Percentiles rank a stretch among this genome's conserved stretches.
These are phyloP conservation scores for Picochlorum sp. DNA, from an alignment of 139 green algal genomes.

Conservation along the genomic window DNA sequence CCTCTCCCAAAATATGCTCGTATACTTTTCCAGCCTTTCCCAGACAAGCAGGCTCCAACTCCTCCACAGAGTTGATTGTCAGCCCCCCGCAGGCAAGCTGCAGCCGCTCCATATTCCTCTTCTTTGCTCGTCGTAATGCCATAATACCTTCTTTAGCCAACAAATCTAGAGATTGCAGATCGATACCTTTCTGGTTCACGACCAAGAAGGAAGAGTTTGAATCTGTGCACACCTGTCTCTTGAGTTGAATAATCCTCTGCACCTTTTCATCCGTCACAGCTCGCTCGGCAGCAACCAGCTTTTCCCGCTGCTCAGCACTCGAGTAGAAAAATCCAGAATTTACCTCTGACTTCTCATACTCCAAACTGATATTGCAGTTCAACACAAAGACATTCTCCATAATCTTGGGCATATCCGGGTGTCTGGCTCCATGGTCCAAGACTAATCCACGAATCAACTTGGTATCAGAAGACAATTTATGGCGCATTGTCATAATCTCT, in stretches of 20 bases:
- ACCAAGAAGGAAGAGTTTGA: conserved; percentile 84
- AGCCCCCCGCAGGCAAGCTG: conserved; percentile 83
- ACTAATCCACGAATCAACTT: conserved; percentile 87
- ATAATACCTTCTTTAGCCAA: conserved; percentile 92
- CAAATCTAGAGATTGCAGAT: conserved; percentile 93
- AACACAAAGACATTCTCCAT: conserved; percentile 88
- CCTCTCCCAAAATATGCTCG: conserved; percentile 96
- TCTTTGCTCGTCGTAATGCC: conserved; percentile 84
- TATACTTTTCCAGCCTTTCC: conserved; percentile 84
- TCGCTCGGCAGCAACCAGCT: conserved; percentile 90
- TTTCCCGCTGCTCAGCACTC: conserved; percentile 91
- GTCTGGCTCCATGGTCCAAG: conserved; percentile 90
- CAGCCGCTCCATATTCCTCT: conserved; percentile 97
- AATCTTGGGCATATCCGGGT: conserved; percentile 97
- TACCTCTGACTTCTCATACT: conserved; percentile 98
- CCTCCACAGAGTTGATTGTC: conserved; percentile 59
- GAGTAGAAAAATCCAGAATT: conserved; percentile 97
- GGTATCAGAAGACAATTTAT: conserved; percentile 93
- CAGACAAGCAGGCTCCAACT: conserved; percentile 60
- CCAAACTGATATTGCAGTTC: conserved; percentile 94
- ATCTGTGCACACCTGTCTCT: conserved; percentile 64
- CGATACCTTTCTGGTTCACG: conserved; percentile 99
- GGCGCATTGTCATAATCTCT: conserved; percentile 98
- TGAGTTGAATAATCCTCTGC: conserved; percentile 87
- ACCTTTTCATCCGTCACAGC: conserved; percentile 89